Evolutionary conservation across 805 yeast species (phyloP).

Genomic region (Sugiyamaella americana): DNA sequence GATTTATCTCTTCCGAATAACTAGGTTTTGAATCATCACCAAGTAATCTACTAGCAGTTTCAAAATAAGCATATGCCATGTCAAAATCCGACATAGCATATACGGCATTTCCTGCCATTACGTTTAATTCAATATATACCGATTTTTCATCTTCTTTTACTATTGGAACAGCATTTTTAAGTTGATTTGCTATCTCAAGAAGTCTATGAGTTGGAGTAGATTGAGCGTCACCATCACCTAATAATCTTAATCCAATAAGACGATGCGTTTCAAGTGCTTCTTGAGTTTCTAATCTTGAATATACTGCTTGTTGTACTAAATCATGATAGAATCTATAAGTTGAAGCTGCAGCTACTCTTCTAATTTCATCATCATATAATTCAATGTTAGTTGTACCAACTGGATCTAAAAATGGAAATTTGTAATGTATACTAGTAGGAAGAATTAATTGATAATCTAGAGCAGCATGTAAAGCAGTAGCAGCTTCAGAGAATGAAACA

Average conservation of each 20-base stretch:
- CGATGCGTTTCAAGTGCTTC: conserved; percentile 35
- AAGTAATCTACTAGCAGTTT: conserved; percentile 30
- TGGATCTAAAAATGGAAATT: conserved; percentile 41
- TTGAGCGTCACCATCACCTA: conserved; percentile 22
- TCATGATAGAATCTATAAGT: conserved; percentile 40
- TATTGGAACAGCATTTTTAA: conserved; percentile 33
- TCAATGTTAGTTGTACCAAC: conserved; percentile 25
- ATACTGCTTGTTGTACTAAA: conserved; percentile 32
- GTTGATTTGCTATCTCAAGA: conserved; percentile 38
- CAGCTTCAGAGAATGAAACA: conserved; percentile 31
- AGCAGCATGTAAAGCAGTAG: conserved; percentile 33
- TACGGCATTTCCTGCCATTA: conserved; percentile 41
- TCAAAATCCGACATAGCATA: conserved; percentile 39
- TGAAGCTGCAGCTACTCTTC: conserved; percentile 33
- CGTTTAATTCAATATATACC: conserved; percentile 36
- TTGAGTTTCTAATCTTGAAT: conserved; percentile 24
- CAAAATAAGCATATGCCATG: conserved; percentile 38
- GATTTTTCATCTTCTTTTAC: conserved; percentile 34
- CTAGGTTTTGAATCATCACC: conserved; percentile 13
- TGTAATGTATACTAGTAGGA: conserved; percentile 41
- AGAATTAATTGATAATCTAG: conserved; percentile 32
- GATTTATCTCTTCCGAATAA: conserved; percentile 19
- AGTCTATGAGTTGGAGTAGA: conserved; percentile 25
- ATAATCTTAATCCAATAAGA: conserved; percentile 39
- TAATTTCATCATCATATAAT: conserved; percentile 31